Evolutionary conservation across 352 stramenopile genomes (phyloP), one percentile per base, ranked within the genome.

Genomic region (Elongisporangium undulatum): DNA sequence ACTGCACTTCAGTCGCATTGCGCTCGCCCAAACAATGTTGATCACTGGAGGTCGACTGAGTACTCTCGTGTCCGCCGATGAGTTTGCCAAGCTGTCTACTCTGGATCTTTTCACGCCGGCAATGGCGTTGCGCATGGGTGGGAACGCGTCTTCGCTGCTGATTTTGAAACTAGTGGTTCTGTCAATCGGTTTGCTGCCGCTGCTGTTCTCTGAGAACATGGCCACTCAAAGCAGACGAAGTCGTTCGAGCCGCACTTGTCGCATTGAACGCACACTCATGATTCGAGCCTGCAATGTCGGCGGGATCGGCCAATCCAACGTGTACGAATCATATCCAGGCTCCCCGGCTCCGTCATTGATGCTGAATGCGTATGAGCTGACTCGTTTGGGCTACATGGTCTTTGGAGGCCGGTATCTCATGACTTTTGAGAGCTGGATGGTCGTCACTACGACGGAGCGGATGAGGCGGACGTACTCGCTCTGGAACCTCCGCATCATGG

Each of bases 291-390:
- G 12, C 19, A 59, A 59, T 17, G 41, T 52, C 17, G 54, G 38
- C 3, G 54, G 54, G 3, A 20, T 59, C 21, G 54, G 54, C n/a
- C 4, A 24, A 19, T 26, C 54, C 1, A 41, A 9, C 10, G 9
- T 23, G n/a, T 41, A 59, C 39, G 26, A 38, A 45, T 45, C 10
- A 8, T 38, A 38, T 38, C 9, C 26, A 38, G 34, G 12, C 34
- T 45, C 34, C 12, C 2, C 34, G 12, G 7, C 29, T 9, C 21
- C 10, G 2, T 71, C 68, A 48, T n/a, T 66, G 12, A 53, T 58
- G 12, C 26, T 76, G 2, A 71, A 70, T 19, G 63, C 66, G 56
- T 77, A 77, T 49, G 72, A 81, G 49, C 57, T 81, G 8, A 62
- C 73, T 22, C 58, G 67, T 8, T 49, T 81, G 19, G 67, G 69